Conservation (phyloP, 2,329 filamentous ascomycete genomes). For the Sclerotinia borealis region DNA sequence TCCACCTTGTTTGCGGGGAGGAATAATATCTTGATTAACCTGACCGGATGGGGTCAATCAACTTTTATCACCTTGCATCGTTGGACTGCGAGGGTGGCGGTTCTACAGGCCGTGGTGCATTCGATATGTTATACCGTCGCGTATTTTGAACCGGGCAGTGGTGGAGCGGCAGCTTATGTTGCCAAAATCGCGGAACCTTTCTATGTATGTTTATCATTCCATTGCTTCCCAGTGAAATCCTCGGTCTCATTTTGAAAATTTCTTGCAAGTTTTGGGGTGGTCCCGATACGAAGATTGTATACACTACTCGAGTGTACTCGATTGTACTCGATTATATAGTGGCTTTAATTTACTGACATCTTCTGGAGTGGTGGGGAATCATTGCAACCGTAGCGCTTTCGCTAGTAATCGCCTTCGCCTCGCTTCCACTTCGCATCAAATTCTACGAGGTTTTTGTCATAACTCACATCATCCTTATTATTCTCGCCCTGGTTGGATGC, state of each 20-base stretch:
- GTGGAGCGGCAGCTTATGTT: not conserved
- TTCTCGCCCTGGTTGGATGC: conserved; percentile 15
- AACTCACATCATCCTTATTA: conserved; percentile 14
- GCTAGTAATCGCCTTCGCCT: conserved; percentile 24
- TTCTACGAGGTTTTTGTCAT: conserved; percentile 18
- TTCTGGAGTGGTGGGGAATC: conserved; percentile 33
- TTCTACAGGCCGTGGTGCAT: conserved; percentile 42
- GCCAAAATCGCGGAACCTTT: not conserved
- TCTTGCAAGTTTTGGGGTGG: too few species aligned
- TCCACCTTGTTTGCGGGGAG: conserved; percentile 14
- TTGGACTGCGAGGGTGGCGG: conserved; percentile 41
- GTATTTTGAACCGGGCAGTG: conserved; percentile 24
- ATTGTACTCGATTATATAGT: too few species aligned
- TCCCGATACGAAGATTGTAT: too few species aligned
- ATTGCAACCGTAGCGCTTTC: conserved; percentile 32
- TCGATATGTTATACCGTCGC: conserved; percentile 36
- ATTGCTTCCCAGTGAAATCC: too few species aligned
- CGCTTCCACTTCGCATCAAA: conserved; percentile 34
- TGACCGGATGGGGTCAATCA: conserved; percentile 38
- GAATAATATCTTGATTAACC: conserved; percentile 17
- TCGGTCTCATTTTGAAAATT: not conserved
- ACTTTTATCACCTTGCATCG: conserved; percentile 45
- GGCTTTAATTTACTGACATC: not conserved
- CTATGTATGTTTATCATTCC: not conserved
- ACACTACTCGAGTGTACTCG: too few species aligned